Conservation (phyloP, 1,284 basidiomycete genomes). For the Naganishia albida region DNA sequence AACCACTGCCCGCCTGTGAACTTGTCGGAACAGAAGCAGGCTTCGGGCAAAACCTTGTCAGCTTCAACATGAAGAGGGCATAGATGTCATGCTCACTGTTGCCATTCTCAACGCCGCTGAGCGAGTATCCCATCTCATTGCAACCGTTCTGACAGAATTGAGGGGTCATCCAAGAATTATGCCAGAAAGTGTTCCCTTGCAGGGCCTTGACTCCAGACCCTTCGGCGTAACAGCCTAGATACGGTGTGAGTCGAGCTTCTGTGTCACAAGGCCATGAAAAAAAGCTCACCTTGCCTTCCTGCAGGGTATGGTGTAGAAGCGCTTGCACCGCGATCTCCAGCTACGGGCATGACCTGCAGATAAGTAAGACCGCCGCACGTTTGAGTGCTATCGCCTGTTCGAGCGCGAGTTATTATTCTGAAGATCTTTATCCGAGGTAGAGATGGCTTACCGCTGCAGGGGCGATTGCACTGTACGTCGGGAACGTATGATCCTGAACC, state of each 20-base stretch:
- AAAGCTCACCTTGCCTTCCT: slow-evolving; percentile 15
- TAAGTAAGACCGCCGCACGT: slow-evolving; percentile 5
- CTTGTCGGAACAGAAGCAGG: slow-evolving; percentile 36
- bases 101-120: slow-evolving; percentile 35
- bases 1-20: slow-evolving; percentile 26
- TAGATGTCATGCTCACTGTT: slow-evolving; percentile 6
- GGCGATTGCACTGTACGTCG: slow-evolving; percentile 14
- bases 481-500: slow-evolving; percentile 21
- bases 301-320: background rate
- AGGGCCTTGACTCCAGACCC: slow-evolving; percentile 25
- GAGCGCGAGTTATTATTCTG: too few species aligned
- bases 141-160: slow-evolving; percentile 39
- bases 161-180: slow-evolving; percentile 18
- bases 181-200: slow-evolving; percentile 31
- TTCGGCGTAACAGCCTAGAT: slow-evolving; percentile 26
- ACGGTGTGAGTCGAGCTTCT: background rate
- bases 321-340: slow-evolving; percentile 9
- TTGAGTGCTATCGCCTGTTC: slow-evolving; percentile 14
- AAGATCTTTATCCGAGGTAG: background rate
- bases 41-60: background rate
- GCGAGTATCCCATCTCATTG: slow-evolving; percentile 38
- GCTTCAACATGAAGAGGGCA: slow-evolving; percentile 12
- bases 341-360: slow-evolving; percentile 11
- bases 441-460: slow-evolving; percentile 20
- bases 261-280: background rate